These are phyloP conservation scores for Cercophora samala DNA, from an alignment of 495 filamentous ascomycete species.

Conservation along the genomic window DNA sequence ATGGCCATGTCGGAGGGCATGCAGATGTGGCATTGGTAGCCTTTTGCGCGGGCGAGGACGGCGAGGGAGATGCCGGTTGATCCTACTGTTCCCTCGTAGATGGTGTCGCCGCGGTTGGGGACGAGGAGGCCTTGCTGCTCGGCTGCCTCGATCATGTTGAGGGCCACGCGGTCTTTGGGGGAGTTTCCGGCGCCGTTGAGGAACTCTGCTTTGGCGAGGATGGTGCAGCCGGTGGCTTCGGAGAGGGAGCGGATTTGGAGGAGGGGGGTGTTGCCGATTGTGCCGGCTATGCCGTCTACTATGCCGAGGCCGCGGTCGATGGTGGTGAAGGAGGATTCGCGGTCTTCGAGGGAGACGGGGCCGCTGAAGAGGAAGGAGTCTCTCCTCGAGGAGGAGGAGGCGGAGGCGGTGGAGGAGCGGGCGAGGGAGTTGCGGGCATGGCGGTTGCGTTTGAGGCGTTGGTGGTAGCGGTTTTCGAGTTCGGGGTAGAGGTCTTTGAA, in stretches of 20 bases:
- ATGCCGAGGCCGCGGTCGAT: conserved; percentile 30
- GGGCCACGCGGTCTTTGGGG: conserved; percentile 91
- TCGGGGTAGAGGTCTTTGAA: conserved; percentile 74
- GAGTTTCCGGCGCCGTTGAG: conserved; percentile 94
- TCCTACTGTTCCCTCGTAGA: conserved; percentile 97
- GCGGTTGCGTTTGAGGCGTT: conserved; percentile 25
- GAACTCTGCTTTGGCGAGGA: conserved; percentile 94
- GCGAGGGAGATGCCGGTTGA: conserved; percentile 93
- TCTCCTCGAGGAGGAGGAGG: too few species aligned
- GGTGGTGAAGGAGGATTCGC: conserved; percentile 23
- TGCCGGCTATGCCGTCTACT: conserved; percentile 78
- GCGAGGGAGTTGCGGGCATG: not conserved
- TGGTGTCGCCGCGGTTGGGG: conserved; percentile 80
- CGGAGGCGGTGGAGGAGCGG: conserved; percentile 8
- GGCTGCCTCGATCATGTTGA: conserved; percentile 82
- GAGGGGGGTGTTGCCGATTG: conserved; percentile 91
- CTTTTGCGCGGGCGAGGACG: conserved; percentile 77
- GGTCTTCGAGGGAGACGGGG: conserved; percentile 54
- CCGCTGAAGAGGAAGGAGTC: conserved; percentile 39
- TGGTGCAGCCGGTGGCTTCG: conserved; percentile 86
- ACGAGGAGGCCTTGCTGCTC: conserved; percentile 73
- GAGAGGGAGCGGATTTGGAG: conserved; percentile 84
- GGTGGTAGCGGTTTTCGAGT: conserved; percentile 59
- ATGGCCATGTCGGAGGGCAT: conserved; percentile 90
- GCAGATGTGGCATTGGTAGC: conserved; percentile 91